A percentile compares a stretch with the other conserved stretches of the same genome.
These are phyloP conservation scores for Thalia dealbata DNA, from an alignment of 176 grass and related monocot species.

Conservation along the genomic window DNA sequence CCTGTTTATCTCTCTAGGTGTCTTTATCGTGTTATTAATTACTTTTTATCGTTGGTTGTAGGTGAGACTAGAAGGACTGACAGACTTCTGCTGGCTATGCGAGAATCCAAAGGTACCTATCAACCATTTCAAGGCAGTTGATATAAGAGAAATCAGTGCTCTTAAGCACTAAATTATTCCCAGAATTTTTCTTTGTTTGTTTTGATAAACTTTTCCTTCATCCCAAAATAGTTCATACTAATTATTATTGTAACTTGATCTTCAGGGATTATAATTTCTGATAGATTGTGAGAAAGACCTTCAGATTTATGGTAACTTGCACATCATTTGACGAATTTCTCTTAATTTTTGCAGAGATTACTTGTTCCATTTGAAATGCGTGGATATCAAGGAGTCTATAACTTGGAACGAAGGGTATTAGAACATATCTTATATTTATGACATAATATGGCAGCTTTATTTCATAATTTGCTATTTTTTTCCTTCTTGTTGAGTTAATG, in stretches of 20 bases:
- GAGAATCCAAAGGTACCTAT: constrained; percentile 52
- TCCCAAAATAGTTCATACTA: not conserved
- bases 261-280: not conserved
- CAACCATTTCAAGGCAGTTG: not conserved
- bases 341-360: constrained; percentile 39
- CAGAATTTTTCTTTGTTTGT: not conserved
- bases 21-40: constrained; percentile 4
- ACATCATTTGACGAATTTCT: not conserved
- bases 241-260: not conserved
- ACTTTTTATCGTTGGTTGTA: constrained; percentile 25
- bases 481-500: not conserved
- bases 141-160: not conserved
- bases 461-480: not conserved
- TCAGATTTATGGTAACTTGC: not conserved
- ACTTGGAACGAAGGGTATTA: constrained; percentile 54
- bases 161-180: not conserved
- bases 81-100: constrained; percentile 85
- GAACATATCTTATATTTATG: not conserved
- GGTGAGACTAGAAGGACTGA: constrained; percentile 77
- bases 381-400: constrained; percentile 75
- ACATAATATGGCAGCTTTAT: not conserved
- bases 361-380: constrained; percentile 87
- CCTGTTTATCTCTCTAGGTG: not conserved
- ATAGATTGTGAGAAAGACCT: not conserved
- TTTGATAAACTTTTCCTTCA: not conserved